Conservation (phyloP, 1,284 basidiomycete genomes). For the Ceratobasidium sp. region DNA sequence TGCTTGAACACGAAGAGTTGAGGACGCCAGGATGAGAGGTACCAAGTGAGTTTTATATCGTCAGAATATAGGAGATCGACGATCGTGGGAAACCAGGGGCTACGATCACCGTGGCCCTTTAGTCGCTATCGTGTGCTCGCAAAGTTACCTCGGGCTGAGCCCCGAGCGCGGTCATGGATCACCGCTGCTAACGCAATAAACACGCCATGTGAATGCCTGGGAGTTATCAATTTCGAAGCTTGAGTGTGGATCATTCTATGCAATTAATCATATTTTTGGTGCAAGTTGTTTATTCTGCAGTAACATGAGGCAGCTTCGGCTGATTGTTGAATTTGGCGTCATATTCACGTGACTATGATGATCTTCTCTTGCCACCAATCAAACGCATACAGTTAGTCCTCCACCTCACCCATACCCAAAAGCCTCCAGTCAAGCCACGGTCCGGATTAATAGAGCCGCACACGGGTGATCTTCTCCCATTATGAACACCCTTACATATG, state of each 20-base stretch:
- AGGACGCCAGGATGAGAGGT: conserved; percentile 43
- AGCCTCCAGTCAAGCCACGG: neutral
- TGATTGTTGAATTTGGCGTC: neutral
- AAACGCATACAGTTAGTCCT: neutral
- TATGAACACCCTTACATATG: conserved; percentile 59
- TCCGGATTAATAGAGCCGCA: too few species aligned
- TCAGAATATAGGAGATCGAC: conserved; percentile 13
- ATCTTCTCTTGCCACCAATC: neutral
- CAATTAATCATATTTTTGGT: too few species aligned
- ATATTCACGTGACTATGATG: neutral
- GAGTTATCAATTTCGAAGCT: too few species aligned
- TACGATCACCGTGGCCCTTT: neutral
- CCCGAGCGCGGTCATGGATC: conserved; percentile 23
- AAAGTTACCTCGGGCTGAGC: conserved; percentile 17
- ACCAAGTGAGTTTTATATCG: conserved; percentile 12
- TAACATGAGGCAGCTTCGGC: neutral
- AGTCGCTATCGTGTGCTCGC: too few species aligned
- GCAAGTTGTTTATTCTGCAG: too few species aligned
- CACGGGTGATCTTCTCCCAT: neutral
- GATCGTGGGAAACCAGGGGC: conserved; percentile 34
- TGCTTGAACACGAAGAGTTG: conserved; percentile 27
- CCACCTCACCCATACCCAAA: neutral
- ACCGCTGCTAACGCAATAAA: conserved; percentile 12
- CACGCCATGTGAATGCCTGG: too few species aligned
- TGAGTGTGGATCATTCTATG: too few species aligned